A percentile compares a stretch with the other conserved stretches of the same genome.
These are phyloP conservation scores for Ustilago trichophora DNA, from an alignment of 1,284 basidiomycete genomes.

Conservation along the genomic window DNA sequence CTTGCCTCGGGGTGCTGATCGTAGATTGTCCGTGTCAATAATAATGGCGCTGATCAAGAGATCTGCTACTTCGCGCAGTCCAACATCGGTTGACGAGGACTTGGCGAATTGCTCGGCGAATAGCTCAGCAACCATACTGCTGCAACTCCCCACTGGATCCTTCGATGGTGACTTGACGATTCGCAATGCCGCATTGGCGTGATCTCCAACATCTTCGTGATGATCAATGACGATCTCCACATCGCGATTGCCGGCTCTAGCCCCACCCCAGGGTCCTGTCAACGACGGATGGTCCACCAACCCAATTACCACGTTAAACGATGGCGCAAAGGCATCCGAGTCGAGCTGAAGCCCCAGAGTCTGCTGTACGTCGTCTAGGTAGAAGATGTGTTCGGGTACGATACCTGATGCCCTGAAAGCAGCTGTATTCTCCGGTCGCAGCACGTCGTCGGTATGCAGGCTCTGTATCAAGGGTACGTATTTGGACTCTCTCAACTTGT, in stretches of 20 bases:
- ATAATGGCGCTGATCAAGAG: slow-evolving; percentile 67
- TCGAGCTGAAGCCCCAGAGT: slow-evolving; percentile 22
- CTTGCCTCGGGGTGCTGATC: slow-evolving; percentile 46
- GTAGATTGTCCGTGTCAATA: slow-evolving; percentile 63
- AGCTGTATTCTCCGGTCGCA: slow-evolving; percentile 82
- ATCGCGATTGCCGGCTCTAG: slow-evolving; percentile 43
- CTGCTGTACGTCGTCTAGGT: slow-evolving; percentile 45
- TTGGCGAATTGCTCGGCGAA: slow-evolving; percentile 31
- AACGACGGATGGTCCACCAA: slow-evolving; percentile 53
- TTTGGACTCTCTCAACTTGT: slow-evolving; percentile 22
- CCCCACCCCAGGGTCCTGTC: slow-evolving; percentile 43
- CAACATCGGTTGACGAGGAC: slow-evolving; percentile 11
- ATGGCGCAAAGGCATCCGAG: slow-evolving; percentile 26
- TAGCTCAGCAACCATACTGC: slow-evolving; percentile 48
- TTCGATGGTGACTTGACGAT: slow-evolving; percentile 50
- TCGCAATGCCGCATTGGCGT: slow-evolving; percentile 68
- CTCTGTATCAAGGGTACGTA: slow-evolving; percentile 80
- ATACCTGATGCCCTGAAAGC: slow-evolving; percentile 40
- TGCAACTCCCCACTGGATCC: slow-evolving; percentile 52
- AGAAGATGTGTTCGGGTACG: slow-evolving; percentile 25
- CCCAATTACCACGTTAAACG: slow-evolving; percentile 36
- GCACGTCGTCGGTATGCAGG: slow-evolving; percentile 74
- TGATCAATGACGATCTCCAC: slow-evolving; percentile 91
- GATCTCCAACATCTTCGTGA: slow-evolving; percentile 82
- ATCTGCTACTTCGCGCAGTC: slow-evolving; percentile 48